phyloP scores from a whole-genome alignment of 1,284 basidiomycete species.

The Cutaneotrichosporon curvatum region DNA sequence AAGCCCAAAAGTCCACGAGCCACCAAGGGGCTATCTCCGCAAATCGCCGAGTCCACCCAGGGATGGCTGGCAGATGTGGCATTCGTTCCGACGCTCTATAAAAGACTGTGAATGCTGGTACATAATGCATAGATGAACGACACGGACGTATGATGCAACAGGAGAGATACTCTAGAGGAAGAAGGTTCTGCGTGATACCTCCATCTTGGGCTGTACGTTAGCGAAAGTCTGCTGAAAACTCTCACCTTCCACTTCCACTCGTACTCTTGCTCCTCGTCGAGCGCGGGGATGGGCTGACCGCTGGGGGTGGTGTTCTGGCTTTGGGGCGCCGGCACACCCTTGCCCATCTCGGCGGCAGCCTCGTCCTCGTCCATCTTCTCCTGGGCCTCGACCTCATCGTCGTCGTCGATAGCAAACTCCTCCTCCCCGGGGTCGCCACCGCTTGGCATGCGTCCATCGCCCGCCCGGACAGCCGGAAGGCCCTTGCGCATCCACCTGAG shows the following conservation, averaged over 20 bases:
- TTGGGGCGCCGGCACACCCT: slow-evolving; percentile 5
- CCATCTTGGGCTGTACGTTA: slow-evolving; percentile 45
- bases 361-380: slow-evolving; percentile 38
- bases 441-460: slow-evolving; percentile 40
- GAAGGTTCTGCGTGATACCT: slow-evolving; percentile 47
- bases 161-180: slow-evolving; percentile 37
- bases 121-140: slow-evolving; percentile 2
- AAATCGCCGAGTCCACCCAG: slow-evolving; percentile 4
- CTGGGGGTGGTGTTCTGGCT: slow-evolving; percentile 10
- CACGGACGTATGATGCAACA: neutral
- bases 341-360: slow-evolving; percentile 39
- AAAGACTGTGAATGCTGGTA: neutral
- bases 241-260: slow-evolving; percentile 50
- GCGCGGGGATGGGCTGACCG: slow-evolving; percentile 38
- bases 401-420: slow-evolving; percentile 28
- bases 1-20: slow-evolving; percentile 9
- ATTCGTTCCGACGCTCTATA: neutral
- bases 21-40: slow-evolving; percentile 1
- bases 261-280: slow-evolving; percentile 47
- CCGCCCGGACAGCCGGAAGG: slow-evolving; percentile 61
- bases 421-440: slow-evolving; percentile 55
- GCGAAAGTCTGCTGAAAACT: neutral
- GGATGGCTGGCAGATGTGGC: slow-evolving; percentile 1
- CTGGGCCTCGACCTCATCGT: slow-evolving; percentile 25
- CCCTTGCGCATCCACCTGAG: slow-evolving; percentile 82